Conservation (phyloP, 2,329 filamentous ascomycete species). For the Fusarium begoniae region DNA sequence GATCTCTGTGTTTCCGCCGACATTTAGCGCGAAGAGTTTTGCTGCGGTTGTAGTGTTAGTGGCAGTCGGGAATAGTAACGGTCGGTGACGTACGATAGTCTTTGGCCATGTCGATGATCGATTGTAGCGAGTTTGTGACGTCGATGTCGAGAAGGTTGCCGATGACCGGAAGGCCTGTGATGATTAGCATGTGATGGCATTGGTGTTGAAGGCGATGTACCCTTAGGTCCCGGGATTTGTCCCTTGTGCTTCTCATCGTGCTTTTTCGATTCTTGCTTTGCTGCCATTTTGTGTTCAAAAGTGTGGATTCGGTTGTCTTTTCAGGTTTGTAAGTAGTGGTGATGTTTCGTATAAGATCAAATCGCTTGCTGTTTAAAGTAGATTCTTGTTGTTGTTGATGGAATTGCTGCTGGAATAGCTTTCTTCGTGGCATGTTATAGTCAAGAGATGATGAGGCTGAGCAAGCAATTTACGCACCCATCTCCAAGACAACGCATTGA, state of each 20-base stretch:
- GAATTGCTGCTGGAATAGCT: neutral
- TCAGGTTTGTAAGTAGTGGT: neutral
- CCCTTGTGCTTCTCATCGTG: neutral
- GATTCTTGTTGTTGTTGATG: neutral
- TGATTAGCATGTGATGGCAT: neutral
- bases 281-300: neutral
- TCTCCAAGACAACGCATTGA: neutral
- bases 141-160: neutral
- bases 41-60: rapidly evolving
- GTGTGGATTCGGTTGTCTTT: too few relatives aligned
- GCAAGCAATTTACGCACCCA: neutral
- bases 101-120: neutral
- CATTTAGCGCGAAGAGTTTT: neutral
- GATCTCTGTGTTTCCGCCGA: neutral
- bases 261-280: neutral
- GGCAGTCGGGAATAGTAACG: rapidly evolving
- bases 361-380: neutral
- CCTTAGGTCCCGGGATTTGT: slow-evolving; percentile 2
- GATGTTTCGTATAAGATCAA: neutral
- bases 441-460: neutral
- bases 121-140: neutral
- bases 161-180: neutral
- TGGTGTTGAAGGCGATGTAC: neutral
- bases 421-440: neutral
- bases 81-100: neutral